Percentiles rank a stretch among this genome's conserved stretches.
phyloP scores from a whole-genome alignment of 2,329 filamentous ascomycete species.

The Cadophora malorum region DNA sequence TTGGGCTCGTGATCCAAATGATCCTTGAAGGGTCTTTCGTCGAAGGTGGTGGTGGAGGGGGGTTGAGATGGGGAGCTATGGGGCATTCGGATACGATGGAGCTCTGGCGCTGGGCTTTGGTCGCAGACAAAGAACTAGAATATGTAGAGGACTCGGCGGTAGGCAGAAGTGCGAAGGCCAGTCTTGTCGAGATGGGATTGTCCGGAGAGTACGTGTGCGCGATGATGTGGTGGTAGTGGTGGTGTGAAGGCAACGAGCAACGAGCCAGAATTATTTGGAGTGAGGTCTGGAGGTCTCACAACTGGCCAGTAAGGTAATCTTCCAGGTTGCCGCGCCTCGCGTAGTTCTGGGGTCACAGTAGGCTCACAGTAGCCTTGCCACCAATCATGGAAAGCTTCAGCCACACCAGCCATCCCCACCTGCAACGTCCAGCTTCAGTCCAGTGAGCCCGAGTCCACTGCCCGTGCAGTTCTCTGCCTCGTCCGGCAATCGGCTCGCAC shows the following conservation, averaged over 20 bases:
- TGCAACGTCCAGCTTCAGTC: not conserved
- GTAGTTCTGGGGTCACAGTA: not conserved
- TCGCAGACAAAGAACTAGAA: slow-evolving; percentile 7
- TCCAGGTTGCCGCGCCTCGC: slow-evolving; percentile 2
- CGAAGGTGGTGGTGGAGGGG: slow-evolving; percentile 26
- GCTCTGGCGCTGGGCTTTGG: slow-evolving; percentile 6
- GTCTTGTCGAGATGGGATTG: slow-evolving; percentile 1
- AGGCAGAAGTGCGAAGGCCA: slow-evolving; percentile 21
- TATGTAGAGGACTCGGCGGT: slow-evolving; percentile 22
- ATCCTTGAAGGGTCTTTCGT: slow-evolving; percentile 26
- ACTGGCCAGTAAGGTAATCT: not conserved
- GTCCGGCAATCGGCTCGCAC: slow-evolving; percentile 7
- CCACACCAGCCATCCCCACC: not conserved
- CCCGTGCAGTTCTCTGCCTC: not conserved
- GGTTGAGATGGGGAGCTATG: slow-evolving; percentile 20
- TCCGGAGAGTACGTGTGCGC: slow-evolving; percentile 15
- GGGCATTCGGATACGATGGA: slow-evolving; percentile 4
- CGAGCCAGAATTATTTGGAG: slow-evolving; percentile 2
- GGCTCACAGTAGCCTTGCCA: not conserved
- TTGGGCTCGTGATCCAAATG: slow-evolving; percentile 41
- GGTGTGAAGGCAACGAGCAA: slow-evolving; percentile 18
- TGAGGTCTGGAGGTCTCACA: slow-evolving; percentile 7
- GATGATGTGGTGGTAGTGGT: slow-evolving; percentile 3
- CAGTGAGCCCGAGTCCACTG: not conserved
- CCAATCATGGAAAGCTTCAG: slow-evolving; percentile 5